phyloP scores from a whole-genome alignment of 345 rosid genomes.

The Eucalyptus marginata region DNA sequence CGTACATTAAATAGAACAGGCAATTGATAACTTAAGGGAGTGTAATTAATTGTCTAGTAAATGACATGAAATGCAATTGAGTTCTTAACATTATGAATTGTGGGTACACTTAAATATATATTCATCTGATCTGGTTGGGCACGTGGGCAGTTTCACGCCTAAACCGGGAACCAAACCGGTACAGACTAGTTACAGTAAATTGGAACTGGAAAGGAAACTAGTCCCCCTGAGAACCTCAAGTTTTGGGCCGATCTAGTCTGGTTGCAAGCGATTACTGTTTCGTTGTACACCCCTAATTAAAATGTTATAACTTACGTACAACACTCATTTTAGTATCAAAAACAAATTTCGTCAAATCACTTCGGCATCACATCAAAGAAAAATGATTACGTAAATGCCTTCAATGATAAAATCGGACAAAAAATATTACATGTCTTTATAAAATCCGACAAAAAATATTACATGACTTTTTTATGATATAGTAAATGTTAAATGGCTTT shows the following conservation, averaged over 20 bases:
- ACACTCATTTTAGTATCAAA: too few relatives aligned
- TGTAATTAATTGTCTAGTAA: too few relatives aligned
- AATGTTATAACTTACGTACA: neutral
- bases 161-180: accelerated
- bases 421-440: too few relatives aligned
- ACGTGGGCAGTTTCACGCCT: accelerated
- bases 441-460: too few relatives aligned
- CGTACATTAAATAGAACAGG: too few relatives aligned
- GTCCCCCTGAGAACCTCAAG: accelerated
- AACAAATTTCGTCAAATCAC: neutral
- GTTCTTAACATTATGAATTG: too few relatives aligned
- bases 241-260: too few relatives aligned
- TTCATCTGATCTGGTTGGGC: accelerated
- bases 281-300: accelerated
- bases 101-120: too few relatives aligned
- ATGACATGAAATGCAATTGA: too few relatives aligned
- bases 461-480: too few relatives aligned
- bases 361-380: neutral
- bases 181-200: accelerated
- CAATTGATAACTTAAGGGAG: too few relatives aligned
- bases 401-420: too few relatives aligned
- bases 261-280: accelerated
- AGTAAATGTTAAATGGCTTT: neutral
- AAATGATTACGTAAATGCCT: neutral
- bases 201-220: accelerated